These are phyloP conservation scores for Ziziphus jujuba DNA, from an alignment of 306 rosid species.

Conservation along the genomic window DNA sequence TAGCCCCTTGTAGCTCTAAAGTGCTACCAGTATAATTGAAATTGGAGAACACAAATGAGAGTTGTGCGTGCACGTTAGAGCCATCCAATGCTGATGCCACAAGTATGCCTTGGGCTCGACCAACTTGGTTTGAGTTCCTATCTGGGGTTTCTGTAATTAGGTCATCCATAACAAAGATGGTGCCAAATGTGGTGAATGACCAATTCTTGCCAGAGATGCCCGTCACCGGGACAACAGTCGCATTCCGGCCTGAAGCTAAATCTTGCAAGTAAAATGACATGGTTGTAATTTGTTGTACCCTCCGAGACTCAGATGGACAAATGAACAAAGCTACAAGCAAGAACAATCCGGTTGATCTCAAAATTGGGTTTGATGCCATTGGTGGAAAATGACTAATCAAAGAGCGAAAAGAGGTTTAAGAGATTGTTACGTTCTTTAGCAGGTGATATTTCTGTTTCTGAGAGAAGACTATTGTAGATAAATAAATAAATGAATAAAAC, in stretches of 20 bases:
- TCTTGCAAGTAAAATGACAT: constrained; percentile 20
- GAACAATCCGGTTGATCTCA: no score
- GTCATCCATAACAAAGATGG: constrained; percentile 16
- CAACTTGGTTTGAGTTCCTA: background rate
- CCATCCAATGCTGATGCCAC: constrained; percentile 12
- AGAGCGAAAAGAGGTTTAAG: no score
- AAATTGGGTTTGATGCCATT: background rate
- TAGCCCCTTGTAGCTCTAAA: constrained; percentile 23
- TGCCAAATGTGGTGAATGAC: constrained; percentile 16
- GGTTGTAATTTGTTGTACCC: constrained; percentile 8
- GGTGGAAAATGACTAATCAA: no score
- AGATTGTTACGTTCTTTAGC: no score
- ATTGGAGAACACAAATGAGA: constrained; percentile 14
- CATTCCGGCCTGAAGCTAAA: constrained; percentile 13
- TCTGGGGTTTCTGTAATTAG: constrained; percentile 1
- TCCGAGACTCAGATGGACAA: constrained; percentile 2
- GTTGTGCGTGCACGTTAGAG: background rate
- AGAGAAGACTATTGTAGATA: no score
- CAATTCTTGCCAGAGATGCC: constrained; percentile 8
- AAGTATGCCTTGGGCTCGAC: constrained; percentile 18
- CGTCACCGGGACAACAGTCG: constrained; percentile 11
- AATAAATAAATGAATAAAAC: no score
- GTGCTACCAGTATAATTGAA: constrained; percentile 17
- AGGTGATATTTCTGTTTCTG: no score
- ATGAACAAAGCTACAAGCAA: background rate